These are phyloP conservation scores for Cephaloascus albidus DNA, from an alignment of 805 yeast species.

Conservation along the genomic window DNA sequence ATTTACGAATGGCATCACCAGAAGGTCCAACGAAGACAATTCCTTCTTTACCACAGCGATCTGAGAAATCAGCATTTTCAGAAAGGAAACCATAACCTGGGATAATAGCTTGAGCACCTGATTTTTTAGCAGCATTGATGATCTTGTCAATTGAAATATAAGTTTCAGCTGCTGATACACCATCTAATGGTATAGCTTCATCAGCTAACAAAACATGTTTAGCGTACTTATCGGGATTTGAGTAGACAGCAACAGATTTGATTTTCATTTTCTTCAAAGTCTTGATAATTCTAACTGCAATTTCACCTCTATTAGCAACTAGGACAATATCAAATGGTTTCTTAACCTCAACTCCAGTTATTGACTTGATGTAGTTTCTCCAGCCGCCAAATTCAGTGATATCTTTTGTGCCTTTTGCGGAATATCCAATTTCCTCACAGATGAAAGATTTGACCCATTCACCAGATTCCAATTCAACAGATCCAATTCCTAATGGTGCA, in stretches of 20 bases:
- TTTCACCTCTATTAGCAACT: conserved; percentile 96
- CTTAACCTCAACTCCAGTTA: conserved; percentile 12
- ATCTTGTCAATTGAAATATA: conserved; percentile 82
- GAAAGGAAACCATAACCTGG: conserved; percentile 97
- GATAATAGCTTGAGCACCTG: conserved; percentile 89
- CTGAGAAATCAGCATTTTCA: conserved; percentile 94
- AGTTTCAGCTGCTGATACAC: conserved; percentile 83
- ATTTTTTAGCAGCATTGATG: conserved; percentile 70
- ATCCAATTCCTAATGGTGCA: conserved; percentile 90
- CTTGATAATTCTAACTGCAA: conserved; percentile 88
- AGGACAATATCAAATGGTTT: conserved; percentile 78
- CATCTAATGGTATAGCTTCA: conserved; percentile 68
- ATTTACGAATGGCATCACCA: conserved; percentile 82
- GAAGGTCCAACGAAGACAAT: conserved; percentile 95
- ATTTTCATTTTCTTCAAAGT: conserved; percentile 78
- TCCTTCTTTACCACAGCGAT: conserved; percentile 73
- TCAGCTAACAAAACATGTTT: conserved; percentile 83
- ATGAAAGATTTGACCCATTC: conserved; percentile 87
- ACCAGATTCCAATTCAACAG: conserved; percentile 76
- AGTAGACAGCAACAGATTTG: conserved; percentile 77
- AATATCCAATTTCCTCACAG: conserved; percentile 87
- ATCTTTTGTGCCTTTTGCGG: conserved; percentile 60
- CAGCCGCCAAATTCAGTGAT: conserved; percentile 88
- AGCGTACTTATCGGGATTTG: conserved; percentile 84
- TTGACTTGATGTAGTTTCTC: conserved; percentile 46